phyloP scores from a whole-genome alignment of 805 yeast genomes.

The Hanseniaspora hatyaiensis region DNA sequence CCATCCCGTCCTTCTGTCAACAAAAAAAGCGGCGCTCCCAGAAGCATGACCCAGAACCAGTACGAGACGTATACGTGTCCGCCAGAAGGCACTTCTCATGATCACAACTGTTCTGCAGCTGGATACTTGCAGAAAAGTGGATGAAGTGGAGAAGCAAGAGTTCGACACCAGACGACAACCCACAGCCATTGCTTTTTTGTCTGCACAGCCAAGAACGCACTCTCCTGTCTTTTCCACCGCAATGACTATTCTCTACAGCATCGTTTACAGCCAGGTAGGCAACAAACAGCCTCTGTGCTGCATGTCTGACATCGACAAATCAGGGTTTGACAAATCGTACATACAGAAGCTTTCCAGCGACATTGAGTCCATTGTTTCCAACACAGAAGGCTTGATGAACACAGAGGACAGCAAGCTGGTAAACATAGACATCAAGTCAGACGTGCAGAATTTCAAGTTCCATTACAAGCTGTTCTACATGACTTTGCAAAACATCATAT shows the following conservation, averaged over 20 bases:
- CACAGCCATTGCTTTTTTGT: no score
- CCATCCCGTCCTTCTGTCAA: no score
- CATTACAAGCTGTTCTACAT: conserved; percentile 14
- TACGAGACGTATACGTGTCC: no score
- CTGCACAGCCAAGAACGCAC: no score
- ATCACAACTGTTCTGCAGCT: no score
- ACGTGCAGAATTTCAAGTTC: conserved; percentile 14
- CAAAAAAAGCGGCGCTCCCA: no score
- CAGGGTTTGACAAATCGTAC: conserved; percentile 13
- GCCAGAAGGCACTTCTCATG: no score
- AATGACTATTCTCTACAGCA: conserved; percentile 13
- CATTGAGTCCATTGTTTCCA: conserved; percentile 7
- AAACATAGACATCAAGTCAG: conserved; percentile 14
- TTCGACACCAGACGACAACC: no score
- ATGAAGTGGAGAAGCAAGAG: no score
- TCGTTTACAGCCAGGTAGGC: conserved; percentile 13
- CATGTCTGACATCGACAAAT: conserved; percentile 14
- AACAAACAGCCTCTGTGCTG: conserved; percentile 11
- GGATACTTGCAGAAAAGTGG: no score
- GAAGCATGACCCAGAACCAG: no score
- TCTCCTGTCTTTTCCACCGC: neutral
- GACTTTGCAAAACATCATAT: conserved; percentile 11
- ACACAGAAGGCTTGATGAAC: conserved; percentile 10
- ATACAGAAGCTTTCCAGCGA: conserved; percentile 5
- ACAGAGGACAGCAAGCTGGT: conserved; percentile 13